Evolutionary conservation across 2,329 filamentous ascomycete species (phyloP), one percentile per base, ranked within the genome.

Genomic region (Fusarium torreyae): DNA sequence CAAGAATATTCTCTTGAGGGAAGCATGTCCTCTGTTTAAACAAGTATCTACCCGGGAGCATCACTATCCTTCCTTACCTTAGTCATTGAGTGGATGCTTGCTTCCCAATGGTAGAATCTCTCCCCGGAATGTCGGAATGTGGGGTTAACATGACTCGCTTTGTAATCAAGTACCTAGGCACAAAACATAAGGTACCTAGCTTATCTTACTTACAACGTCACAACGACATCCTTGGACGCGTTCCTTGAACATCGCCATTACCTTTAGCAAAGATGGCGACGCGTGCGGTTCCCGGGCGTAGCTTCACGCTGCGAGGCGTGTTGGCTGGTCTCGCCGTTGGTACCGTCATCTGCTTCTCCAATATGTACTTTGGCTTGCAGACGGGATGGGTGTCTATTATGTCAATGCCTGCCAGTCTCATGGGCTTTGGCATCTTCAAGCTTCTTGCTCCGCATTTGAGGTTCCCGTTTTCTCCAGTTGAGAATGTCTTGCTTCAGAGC

Each of bases 281-380:
- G n/a, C 68, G 57, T 38, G 46, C 45, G 31, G 57, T 79, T 64
- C 78, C 80, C 4, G 85, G 85, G 52, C 88, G 88, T 46, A 94
- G 94, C 82, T 98, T 99, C 81, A 98, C 96, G 1, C 60, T 91
- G 26, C 91, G 96, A 57, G 94, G 94, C 51, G 86, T 98, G 39
- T 77, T 89, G 7, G 93, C 93, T 28, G 96, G 96, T 17, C 84
- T 97, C 7, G 83, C 88, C 5, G 96, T 99, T 68, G 96, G 96
- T 40, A 88, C 96, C 6, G 85, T 98, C 57, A 97, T 98, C 75
- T 96, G 93, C 77, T 97, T 97, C 78, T 97, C 93, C 53, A 99
- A 99, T 78, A 98, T 97, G 85, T 99, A 98, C 80, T 99, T 99
- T 78, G 96, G 96, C n/a, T 85, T 99, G 33, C 96, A 98, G 81